Base-by-base conservation (phyloP, 2,329 filamentous ascomycete genomes). In the Ophiostoma sp. region DNA sequence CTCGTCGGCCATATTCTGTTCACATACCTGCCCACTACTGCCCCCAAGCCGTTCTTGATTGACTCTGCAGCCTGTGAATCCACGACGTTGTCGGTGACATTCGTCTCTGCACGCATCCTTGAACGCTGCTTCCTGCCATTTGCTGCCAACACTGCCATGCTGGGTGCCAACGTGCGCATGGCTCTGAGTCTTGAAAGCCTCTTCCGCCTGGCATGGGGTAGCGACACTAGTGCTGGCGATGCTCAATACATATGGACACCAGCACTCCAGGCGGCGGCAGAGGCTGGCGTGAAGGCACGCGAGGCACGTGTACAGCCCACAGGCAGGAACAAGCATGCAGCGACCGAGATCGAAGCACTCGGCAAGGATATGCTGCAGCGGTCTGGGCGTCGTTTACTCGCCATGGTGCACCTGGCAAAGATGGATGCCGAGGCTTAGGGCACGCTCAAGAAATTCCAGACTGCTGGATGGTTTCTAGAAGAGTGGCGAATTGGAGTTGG, bases 141-240 rank as follows among this genome's bases (percentile, higher is more conserved):
- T 72, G 81, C 88, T 0, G 89, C 91, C 1, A 87, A 85, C 69
- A 86, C 83, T 0, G 79, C 83, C 14, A 82, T 81, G 6, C 76
- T 84, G 0, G 83, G 85, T 27, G 89, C 92, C 71, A 93, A 95
- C 73, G 87, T 88, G 41, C 90, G 90, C 75, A 81, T 93, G 49
- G 88, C 88, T 1, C 77, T 93, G 9, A 76, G 90, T 42, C 78
- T 92, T 0, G 91, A 94, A 77, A 82, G 81, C 1, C 77, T 92
- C 65, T 74, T 91, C 42, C 82, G 87, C 63, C 78, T 87, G 6
- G 76, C 84, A 3, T 83, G 80, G 77, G 47, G 62, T 38, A 41
- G 60, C 4, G 14, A 55, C 68, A 69, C 2, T 27, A 27, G 27
- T 27, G 27, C 27, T 27, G 27, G 27, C 27, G 27, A 27, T 27